Percentiles rank a stretch among this genome's conserved stretches.
phyloP scores from a whole-genome alignment of 2,329 filamentous ascomycete genomes.

The Colletotrichum echinochloae region DNA sequence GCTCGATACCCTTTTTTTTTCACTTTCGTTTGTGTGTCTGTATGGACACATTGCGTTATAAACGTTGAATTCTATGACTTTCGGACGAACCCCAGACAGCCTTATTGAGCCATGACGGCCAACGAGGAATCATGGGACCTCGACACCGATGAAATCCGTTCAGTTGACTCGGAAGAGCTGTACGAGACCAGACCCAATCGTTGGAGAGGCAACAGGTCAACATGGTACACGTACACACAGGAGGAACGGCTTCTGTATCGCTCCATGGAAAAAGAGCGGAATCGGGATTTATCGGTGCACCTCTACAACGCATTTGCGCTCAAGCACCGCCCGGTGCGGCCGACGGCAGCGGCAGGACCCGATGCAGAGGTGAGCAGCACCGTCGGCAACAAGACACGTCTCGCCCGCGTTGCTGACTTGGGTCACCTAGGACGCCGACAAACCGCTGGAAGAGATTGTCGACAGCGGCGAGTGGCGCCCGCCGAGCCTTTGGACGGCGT shows the following conservation, averaged over 20 bases:
- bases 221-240: slow-evolving; percentile 74
- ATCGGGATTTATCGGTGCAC: slow-evolving; percentile 78
- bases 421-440: slow-evolving; percentile 9
- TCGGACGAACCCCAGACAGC: too few relatives aligned
- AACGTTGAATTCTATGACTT: too few relatives aligned
- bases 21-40: neutral
- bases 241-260: slow-evolving; percentile 72
- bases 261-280: slow-evolving; percentile 72
- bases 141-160: slow-evolving; percentile 60
- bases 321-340: slow-evolving; percentile 59
- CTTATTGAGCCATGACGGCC: slow-evolving; percentile 31
- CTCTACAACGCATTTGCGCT: slow-evolving; percentile 82
- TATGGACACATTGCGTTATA: neutral
- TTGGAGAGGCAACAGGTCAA: slow-evolving; percentile 74
- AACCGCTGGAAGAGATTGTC: slow-evolving; percentile 42
- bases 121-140: slow-evolving; percentile 50
- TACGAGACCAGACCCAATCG: slow-evolving; percentile 72
- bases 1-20: neutral
- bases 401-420: slow-evolving; percentile 7
- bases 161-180: slow-evolving; percentile 61
- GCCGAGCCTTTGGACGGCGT: slow-evolving; percentile 80
- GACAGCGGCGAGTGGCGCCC: slow-evolving; percentile 59
- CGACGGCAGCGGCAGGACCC: slow-evolving; percentile 6
- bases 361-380: slow-evolving; percentile 14
- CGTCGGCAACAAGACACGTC: neutral